phyloP scores from a whole-genome alignment of 176 grass and related monocot genomes.

The Poa annua region DNA sequence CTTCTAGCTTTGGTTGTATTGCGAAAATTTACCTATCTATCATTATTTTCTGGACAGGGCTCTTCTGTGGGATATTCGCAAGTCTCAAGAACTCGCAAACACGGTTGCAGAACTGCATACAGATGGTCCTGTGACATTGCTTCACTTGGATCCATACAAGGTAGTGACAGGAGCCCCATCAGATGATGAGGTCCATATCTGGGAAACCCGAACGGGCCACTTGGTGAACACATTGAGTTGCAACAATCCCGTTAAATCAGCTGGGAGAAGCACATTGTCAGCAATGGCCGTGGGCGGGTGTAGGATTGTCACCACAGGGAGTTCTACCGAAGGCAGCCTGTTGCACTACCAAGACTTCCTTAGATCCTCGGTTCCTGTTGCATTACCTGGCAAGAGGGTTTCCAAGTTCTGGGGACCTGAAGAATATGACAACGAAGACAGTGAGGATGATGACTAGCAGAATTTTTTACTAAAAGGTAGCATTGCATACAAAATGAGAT shows the following conservation, averaged over 20 bases:
- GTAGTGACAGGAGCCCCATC: constrained; percentile 65
- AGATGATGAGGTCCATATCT: constrained; percentile 57
- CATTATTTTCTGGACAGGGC: constrained; percentile 54
- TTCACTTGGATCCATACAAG: constrained; percentile 92
- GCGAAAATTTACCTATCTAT: constrained; percentile 14
- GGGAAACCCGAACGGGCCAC: constrained; percentile 55
- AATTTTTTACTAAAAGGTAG: not conserved
- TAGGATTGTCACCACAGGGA: constrained; percentile 57
- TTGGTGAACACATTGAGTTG: constrained; percentile 64
- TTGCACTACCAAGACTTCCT: constrained; percentile 67
- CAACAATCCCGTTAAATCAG: constrained; percentile 29
- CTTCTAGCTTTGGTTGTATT: not conserved
- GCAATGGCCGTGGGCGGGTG: constrained; percentile 75
- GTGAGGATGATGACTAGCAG: constrained; percentile 24
- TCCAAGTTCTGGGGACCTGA: constrained; percentile 73
- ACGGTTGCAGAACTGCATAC: constrained; percentile 67
- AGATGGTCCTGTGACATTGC: constrained; percentile 56
- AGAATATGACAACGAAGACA: not conserved
- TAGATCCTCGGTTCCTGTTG: constrained; percentile 48
- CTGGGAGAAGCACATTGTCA: constrained; percentile 30
- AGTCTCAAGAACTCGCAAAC: constrained; percentile 54
- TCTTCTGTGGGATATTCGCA: constrained; percentile 89
- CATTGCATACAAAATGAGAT: constrained; percentile 4
- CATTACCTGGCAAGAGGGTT: constrained; percentile 38
- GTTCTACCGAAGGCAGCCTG: constrained; percentile 27